Base-by-base conservation (phyloP, 441 rosid genomes). In the Pelargonium myrrhifolium region DNA sequence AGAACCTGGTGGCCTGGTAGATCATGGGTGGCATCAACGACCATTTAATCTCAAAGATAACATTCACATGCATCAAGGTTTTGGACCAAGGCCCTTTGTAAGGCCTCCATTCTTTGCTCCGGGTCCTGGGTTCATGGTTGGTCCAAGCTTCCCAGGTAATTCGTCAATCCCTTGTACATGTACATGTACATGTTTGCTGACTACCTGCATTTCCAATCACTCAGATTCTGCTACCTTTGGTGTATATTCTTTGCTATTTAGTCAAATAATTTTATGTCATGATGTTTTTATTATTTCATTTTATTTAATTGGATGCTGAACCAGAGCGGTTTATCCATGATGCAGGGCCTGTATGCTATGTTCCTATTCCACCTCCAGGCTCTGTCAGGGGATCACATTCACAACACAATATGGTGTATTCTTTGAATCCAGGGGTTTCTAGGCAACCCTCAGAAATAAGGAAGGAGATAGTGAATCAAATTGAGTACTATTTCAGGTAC, bases 401-500 rank as follows among this genome's bases (percentile, higher is more conserved):
- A 67, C 88, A 88, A 11, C 86, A 65, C 45, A 79, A 85, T 81
- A 66, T 76, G 61, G 81, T 88, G n/a, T 85, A 81, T 79, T 90
- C 88, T 63, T 60, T 73, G 45, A 83, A 77, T 81, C 83, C 81
- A 20, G 91, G 87, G 68, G 71, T 76, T 75, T 81, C 84, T 10
- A 22, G 66, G 67, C 73, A 66, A 2, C 76, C 91, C 70, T 87
- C 83, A 18, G 98, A 81, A 71, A 75, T 94, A 81, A 87, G 71
- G 77, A 83, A 75, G 66, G 77, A 74, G 76, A 74, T 94, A 72
- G 68, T 80, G 5, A 85, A 77, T 74, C 99, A 94, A 72, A 84
- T 94, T 69, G 97, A 94, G 72, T 92, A 92, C 71, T 94, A 94
- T 83, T 94, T 94, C 89, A 87, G 99, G 99, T 86, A 74, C n/a